A percentile compares a stretch with the other conserved stretches of the same genome.
These are phyloP conservation scores for Fraxinus platypoda DNA, from an alignment of 305 asterid species.

Conservation along the genomic window DNA sequence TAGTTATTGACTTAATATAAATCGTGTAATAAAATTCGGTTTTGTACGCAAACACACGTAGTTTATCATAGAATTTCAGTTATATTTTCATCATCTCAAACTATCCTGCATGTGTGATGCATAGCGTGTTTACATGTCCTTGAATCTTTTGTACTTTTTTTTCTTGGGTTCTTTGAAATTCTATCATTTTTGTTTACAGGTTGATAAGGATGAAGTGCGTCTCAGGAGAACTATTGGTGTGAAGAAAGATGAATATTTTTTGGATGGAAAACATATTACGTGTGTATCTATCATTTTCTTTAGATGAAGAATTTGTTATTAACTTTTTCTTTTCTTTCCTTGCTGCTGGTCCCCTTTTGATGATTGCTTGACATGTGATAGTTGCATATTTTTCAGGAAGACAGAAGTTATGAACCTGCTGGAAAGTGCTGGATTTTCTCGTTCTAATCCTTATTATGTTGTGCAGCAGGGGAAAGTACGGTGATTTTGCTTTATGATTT, in stretches of 20 bases:
- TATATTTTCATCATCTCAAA: slow-evolving; percentile 5
- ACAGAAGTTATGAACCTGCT: slow-evolving; percentile 97
- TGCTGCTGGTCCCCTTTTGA: slow-evolving; percentile 9
- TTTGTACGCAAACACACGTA: background rate
- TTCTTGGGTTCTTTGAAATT: slow-evolving; percentile 15
- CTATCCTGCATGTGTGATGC: background rate
- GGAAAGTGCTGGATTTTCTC: slow-evolving; percentile 99
- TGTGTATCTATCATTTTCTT: slow-evolving; percentile 38
- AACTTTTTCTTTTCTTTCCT: background rate
- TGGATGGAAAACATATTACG: slow-evolving; percentile 99
- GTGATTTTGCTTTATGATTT: slow-evolving; percentile 13
- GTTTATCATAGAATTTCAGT: slow-evolving; percentile 9
- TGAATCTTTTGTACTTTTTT: slow-evolving; percentile 9
- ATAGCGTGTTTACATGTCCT: slow-evolving; percentile 4
- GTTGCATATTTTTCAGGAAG: slow-evolving; percentile 61
- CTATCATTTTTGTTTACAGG: slow-evolving; percentile 44
- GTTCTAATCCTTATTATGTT: slow-evolving; percentile 98
- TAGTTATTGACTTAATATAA: slow-evolving; percentile 6
- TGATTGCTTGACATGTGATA: slow-evolving; percentile 24
- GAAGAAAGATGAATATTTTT: slow-evolving; percentile 91
- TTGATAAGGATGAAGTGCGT: slow-evolving; percentile 97
- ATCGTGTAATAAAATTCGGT: background rate
- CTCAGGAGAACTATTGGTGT: slow-evolving; percentile 95
- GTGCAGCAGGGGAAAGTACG: slow-evolving; percentile 98
- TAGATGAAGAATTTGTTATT: slow-evolving; percentile 6